These are phyloP conservation scores for Starmerella floris DNA, from an alignment of 805 yeast species.

Conservation along the genomic window DNA sequence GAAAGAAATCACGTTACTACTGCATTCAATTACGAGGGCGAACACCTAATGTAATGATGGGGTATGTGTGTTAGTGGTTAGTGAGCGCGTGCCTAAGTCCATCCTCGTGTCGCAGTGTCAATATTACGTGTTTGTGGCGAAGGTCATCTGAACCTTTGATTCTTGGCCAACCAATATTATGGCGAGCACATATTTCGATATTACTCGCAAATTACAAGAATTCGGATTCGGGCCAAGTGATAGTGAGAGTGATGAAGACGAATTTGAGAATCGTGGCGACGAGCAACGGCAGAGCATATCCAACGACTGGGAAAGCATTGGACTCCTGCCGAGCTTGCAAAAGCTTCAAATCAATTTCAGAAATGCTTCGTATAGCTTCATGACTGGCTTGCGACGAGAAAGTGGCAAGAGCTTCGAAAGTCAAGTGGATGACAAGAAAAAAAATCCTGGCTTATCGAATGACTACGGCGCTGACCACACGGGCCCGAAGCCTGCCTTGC, in stretches of 20 bases:
- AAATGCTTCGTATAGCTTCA: slow-evolving; percentile 14
- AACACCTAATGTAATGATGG: too few relatives aligned
- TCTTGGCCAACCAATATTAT: too few relatives aligned
- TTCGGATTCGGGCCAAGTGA: slow-evolving; percentile 10
- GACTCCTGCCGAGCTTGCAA: slow-evolving; percentile 17
- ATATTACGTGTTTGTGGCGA: too few relatives aligned
- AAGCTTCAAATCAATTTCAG: slow-evolving; percentile 14
- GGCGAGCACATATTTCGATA: slow-evolving; percentile 7
- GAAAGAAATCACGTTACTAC: too few relatives aligned
- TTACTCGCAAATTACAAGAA: slow-evolving; percentile 10
- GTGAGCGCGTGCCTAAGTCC: too few relatives aligned
- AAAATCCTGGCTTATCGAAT: background rate
- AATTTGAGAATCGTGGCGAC: background rate
- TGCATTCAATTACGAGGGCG: too few relatives aligned
- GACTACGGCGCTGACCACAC: background rate
- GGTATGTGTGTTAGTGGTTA: too few relatives aligned
- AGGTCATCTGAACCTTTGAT: too few relatives aligned
- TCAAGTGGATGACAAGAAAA: background rate
- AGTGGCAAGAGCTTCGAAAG: background rate
- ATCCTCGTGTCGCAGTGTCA: too few relatives aligned
- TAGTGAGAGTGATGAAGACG: background rate
- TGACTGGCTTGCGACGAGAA: slow-evolving; percentile 11
- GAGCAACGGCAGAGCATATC: background rate
- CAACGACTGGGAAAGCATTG: slow-evolving; percentile 16
- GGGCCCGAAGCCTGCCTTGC: background rate